These are phyloP conservation scores for Malus hybrid DNA, from an alignment of 331 rosid species.

Conservation along the genomic window DNA sequence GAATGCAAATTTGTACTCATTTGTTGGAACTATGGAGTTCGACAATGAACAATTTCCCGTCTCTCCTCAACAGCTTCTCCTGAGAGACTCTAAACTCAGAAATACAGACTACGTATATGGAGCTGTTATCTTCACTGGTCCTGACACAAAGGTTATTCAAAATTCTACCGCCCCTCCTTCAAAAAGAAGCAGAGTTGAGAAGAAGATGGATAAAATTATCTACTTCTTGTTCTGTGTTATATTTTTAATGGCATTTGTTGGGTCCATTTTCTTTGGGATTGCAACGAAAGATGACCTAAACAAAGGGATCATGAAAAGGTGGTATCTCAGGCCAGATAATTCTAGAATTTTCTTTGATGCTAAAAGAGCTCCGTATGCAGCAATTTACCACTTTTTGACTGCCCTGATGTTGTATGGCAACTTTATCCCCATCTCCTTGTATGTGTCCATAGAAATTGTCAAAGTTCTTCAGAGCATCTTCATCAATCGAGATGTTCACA, in stretches of 20 bases:
- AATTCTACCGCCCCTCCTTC: constrained; percentile 91
- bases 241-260: constrained; percentile 63
- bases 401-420: constrained; percentile 65
- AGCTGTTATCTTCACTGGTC: constrained; percentile 80
- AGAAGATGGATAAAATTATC: constrained; percentile 83
- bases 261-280: constrained; percentile 80
- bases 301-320: constrained; percentile 62
- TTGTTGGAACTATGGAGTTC: constrained; percentile 70
- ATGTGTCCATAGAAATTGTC: constrained; percentile 86
- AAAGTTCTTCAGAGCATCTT: constrained; percentile 90
- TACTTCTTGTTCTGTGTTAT: constrained; percentile 66
- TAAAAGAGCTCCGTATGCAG: constrained; percentile 49
- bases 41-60: constrained; percentile 55
- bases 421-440: constrained; percentile 90
- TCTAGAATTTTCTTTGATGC: constrained; percentile 78
- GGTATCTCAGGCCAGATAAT: constrained; percentile 89
- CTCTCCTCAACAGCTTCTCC: constrained; percentile 84
- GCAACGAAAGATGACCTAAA: constrained; percentile 61
- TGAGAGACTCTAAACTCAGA: constrained; percentile 92
- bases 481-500: constrained; percentile 78
- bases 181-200: constrained; percentile 91
- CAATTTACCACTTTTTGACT: constrained; percentile 66
- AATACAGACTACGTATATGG: constrained; percentile 83
- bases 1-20: constrained; percentile 81
- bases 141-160: constrained; percentile 88